Base-by-base conservation (phyloP, 1,284 basidiomycete species). In the Butyriboletus appendiculatus region DNA sequence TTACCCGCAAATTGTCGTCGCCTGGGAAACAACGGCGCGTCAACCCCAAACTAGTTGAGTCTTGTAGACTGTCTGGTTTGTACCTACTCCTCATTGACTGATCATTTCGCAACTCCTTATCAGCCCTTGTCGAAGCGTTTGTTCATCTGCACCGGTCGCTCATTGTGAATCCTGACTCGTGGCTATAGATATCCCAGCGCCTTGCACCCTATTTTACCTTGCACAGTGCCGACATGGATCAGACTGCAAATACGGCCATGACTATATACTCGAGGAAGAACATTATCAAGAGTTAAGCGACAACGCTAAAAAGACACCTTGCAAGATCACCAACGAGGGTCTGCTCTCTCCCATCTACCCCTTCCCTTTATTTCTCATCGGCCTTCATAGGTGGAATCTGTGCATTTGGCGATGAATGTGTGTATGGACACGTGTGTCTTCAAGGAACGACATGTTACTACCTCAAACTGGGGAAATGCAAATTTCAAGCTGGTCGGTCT, bases 151-250 rank as follows among this genome's bases (percentile, higher is more conserved):
- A 41, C 47, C 41, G 39, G 35, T 52, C 58, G 52, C 58, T 34
- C 33, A 28, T 51, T 41, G 10, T 39, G 15, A 15, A 38, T 48
- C 18, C 58, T 60, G 41, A 56, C 57, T 7, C 12, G 53, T 53
- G 58, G 40, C 56, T 54, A 35, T 55, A 56, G 83, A 85, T 59
- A 79, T 73, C 60, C 84, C 84, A 4, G 78, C 84, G 22, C 83
- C 84, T 16, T 86, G 84, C 65, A 85, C 81, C 18, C 65, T 83
- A 43, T 83, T 81, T 65, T 86, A 85, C 63, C 71, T 86, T 34
- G 75, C 80, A 22, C 62, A 73, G 52, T 85, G 84, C 71, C 79
- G 79, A 61, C 76, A 78, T 54, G 81, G 79, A 22, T 59, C 70
- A 18, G 73, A 76, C 20, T 86, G 85, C 64, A 78, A 76, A 66